Conservation (phyloP, 352 stramenopile genomes). For the Phytophthora kernoviae region DNA sequence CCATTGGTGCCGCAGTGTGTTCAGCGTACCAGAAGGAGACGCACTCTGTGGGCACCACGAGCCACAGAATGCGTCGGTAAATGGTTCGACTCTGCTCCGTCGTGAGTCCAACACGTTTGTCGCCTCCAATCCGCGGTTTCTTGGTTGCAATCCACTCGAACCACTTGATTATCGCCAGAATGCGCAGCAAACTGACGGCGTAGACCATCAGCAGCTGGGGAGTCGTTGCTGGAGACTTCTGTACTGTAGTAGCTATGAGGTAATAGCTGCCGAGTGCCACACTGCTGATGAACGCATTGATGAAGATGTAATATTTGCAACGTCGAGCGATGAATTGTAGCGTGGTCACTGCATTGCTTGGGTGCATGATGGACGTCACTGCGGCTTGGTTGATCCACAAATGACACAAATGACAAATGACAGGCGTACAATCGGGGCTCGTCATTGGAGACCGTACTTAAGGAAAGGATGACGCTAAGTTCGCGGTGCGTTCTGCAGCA, state of each 20-base stretch:
- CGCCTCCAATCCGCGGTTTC: conserved; percentile 68
- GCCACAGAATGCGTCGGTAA: conserved; percentile 63
- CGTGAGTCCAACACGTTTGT: conserved; percentile 60
- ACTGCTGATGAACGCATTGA: conserved; percentile 83
- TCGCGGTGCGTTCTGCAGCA: background rate
- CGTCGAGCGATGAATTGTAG: conserved; percentile 45
- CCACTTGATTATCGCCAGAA: conserved; percentile 68
- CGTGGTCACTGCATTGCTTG: conserved; percentile 1
- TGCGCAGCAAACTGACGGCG: conserved; percentile 47
- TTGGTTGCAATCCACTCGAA: conserved; percentile 83
- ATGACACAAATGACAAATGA: conserved; percentile 31
- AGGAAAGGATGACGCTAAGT: background rate
- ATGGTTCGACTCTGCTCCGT: conserved; percentile 44
- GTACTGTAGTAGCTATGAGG: background rate
- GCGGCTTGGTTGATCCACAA: conserved; percentile 18
- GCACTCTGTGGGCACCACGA: conserved; percentile 77
- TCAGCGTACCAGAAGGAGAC: conserved; percentile 58
- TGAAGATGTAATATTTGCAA: conserved; percentile 81
- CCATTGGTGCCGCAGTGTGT: conserved; percentile 7
- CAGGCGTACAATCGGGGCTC: conserved; percentile 31
- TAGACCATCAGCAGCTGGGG: conserved; percentile 41
- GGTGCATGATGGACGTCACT: conserved; percentile 13
- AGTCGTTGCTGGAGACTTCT: conserved; percentile 7
- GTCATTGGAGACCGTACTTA: conserved; percentile 28
- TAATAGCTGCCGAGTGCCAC: conserved; percentile 43